Evolutionary conservation across 129 eudicot genomes (phyloP), one percentile per base, ranked within the genome.

Genomic region (Flaveria brownii): DNA sequence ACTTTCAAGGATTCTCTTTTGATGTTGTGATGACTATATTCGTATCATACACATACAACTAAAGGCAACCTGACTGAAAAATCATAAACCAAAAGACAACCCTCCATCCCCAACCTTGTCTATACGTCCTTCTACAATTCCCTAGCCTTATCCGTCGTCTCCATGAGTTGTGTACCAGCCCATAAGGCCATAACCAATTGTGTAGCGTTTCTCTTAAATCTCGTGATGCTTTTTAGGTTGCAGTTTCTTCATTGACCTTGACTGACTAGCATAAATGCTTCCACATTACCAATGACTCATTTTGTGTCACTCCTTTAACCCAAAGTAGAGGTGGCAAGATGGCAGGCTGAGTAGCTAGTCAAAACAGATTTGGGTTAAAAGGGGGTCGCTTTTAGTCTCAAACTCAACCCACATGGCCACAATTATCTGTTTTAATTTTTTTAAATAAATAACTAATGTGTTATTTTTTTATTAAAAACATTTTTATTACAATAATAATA

Each of bases 341-440:
- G 47, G 12, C 10, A 43, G 47, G 50, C 57, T 51, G 57, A 51
- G 57, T 51, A 56, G 2, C 28, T n/a, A 9, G 63, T 56, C 28
- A 4, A 51, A 51, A 51, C 57, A 51, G 57, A 13, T 15, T 15
- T 51, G 17, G 16, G 6, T 51, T 51, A 15, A 51, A 51, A 51
- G 3, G 57, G 57, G 20, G 57, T 51, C 18, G 4, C 17, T 51
- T 15, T 15, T 51, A 51, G 50, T 45, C n/a, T 14, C 14, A 51
- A 16, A 51, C 57, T 51, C 57, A 8, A 55, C 62, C 62, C 25
- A 55, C 62, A 55, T 55, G 62, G 62, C 17, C 62, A 55, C 41
- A 5, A 36, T 36, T 33, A 1, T 51, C 8, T 15, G 18, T 5
- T 13, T 30, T 30, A 30, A 3, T 30, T 4, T 51, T 51, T 51